Conservation (phyloP, 441 rosid genomes). For the Raphanus hybrid region DNA sequence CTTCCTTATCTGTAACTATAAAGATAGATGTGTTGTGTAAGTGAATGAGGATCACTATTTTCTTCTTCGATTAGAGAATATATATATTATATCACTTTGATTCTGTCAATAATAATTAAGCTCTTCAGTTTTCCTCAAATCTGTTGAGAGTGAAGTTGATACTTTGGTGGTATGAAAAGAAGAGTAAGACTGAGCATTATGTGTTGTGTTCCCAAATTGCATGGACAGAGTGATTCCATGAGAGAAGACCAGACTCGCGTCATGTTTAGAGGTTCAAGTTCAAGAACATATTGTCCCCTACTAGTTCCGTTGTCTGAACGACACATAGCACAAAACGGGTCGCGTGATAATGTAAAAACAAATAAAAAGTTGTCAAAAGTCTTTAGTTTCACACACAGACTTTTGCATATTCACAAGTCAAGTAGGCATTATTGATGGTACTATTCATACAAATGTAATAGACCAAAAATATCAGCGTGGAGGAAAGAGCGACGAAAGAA, state of each 20-base stretch:
- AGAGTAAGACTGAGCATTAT: slow-evolving; percentile 1
- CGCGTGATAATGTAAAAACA: background rate
- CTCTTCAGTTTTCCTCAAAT: background rate
- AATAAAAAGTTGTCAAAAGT: background rate
- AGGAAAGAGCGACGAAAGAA: too few relatives aligned
- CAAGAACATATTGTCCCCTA: background rate
- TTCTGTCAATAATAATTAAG: background rate
- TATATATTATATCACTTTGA: background rate
- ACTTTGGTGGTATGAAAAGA: background rate
- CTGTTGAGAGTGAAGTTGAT: slow-evolving; percentile 6
- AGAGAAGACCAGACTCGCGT: background rate
- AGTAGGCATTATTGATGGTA: background rate
- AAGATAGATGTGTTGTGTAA: slow-evolving; percentile 11
- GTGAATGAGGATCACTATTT: background rate
- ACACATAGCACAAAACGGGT: background rate
- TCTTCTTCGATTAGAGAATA: background rate
- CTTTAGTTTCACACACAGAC: background rate
- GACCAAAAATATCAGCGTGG: too few relatives aligned
- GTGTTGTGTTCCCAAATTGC: slow-evolving; percentile 1
- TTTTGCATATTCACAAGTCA: slow-evolving; percentile 3
- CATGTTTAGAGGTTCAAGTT: slow-evolving; percentile 4
- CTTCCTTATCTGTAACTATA: background rate
- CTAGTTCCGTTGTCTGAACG: background rate
- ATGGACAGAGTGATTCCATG: background rate
- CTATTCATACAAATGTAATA: background rate